Conservation (phyloP, 2,329 filamentous ascomycete genomes). For the Monilinia vaccinii-corymbosi region DNA sequence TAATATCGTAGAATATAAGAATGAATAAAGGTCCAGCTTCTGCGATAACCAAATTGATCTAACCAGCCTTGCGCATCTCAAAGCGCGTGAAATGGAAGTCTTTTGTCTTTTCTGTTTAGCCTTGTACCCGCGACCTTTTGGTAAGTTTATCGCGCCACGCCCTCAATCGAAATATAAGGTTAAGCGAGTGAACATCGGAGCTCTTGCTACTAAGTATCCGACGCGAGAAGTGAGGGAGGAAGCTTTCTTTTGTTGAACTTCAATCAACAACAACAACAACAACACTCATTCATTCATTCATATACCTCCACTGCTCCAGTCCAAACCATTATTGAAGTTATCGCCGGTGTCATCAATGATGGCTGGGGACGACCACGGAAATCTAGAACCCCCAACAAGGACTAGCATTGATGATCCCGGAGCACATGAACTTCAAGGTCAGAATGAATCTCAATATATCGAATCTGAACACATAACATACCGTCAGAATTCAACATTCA, state of each 20-base stretch:
- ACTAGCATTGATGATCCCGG: constrained; percentile 44
- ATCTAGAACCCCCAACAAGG: constrained; percentile 34
- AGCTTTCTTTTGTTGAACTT: background rate
- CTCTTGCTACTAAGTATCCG: background rate
- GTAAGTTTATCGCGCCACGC: constrained; percentile 3
- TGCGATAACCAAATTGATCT: constrained; percentile 7
- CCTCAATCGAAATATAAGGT: constrained; percentile 12
- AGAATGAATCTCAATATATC: constrained; percentile 13
- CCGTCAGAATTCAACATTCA: background rate
- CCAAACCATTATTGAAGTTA: background rate
- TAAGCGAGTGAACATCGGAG: constrained; percentile 5
- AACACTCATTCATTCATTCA: background rate
- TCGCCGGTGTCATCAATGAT: constrained; percentile 13
- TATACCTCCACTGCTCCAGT: background rate
- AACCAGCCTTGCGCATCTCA: constrained; percentile 15
- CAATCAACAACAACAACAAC: constrained; percentile 1
- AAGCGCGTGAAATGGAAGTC: constrained; percentile 12
- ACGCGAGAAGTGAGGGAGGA: constrained; percentile 1
- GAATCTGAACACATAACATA: background rate
- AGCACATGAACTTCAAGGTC: constrained; percentile 49
- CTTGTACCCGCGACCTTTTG: constrained; percentile 7
- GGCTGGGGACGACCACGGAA: constrained; percentile 30
- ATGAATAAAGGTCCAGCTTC: constrained; percentile 11
- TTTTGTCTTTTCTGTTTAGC: constrained; percentile 9
- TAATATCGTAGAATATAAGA: background rate